Conservation (phyloP, 495 filamentous ascomycete species). For the Neurospora hispaniola region DNA sequence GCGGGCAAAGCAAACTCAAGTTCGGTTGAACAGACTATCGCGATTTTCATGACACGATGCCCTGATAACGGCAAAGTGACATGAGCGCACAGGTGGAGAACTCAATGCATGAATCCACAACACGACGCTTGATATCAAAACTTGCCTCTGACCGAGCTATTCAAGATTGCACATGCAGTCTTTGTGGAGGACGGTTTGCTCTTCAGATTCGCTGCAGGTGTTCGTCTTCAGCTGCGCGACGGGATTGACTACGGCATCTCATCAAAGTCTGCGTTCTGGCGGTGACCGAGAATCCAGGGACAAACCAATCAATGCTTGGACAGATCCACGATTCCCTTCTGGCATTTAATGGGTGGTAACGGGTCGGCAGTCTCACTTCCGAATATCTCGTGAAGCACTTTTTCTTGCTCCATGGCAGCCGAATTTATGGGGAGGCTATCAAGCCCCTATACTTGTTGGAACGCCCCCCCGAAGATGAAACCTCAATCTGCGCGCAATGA, state of each 20-base stretch:
- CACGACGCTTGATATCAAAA: neutral
- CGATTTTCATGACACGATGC: neutral
- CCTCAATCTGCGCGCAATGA: neutral
- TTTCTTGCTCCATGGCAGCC: neutral
- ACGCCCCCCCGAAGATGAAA: neutral
- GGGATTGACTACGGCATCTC: neutral
- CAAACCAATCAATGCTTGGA: neutral
- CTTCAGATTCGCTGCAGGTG: neutral
- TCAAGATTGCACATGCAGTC: neutral
- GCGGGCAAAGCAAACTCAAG: conserved; percentile 62
- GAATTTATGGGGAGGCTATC: neutral
- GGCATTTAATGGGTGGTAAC: neutral
- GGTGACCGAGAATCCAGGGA: neutral
- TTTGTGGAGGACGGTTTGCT: neutral
- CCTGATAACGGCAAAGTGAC: neutral
- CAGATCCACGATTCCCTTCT: neutral
- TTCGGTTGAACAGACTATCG: conserved; percentile 46
- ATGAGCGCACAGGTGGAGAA: neutral
- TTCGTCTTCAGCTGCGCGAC: neutral
- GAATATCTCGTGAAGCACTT: neutral
- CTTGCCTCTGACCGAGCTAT: neutral
- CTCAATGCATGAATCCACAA: neutral
- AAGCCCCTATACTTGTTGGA: neutral
- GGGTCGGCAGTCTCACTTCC: neutral
- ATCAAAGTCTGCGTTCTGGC: neutral